phyloP scores from a whole-genome alignment of 1,284 basidiomycete species.

The Pseudozyma hubeiensis region DNA sequence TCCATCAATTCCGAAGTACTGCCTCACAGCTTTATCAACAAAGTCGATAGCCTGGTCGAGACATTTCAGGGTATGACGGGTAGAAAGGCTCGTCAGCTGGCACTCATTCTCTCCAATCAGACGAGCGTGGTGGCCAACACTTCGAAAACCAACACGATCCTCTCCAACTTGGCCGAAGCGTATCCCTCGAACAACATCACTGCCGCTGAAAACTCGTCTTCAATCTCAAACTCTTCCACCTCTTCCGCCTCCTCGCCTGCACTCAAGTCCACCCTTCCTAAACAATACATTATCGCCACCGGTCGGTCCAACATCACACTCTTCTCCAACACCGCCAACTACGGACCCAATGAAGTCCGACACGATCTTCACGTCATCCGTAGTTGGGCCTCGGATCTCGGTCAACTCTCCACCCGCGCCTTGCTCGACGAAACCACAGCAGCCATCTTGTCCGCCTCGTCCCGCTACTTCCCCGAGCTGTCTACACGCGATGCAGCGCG shows the following conservation, averaged over 20 bases:
- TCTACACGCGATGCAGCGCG: slow-evolving; percentile 53
- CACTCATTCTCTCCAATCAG: slow-evolving; percentile 33
- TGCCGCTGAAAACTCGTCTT: neutral
- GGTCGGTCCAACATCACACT: slow-evolving; percentile 28
- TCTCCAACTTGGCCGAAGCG: slow-evolving; percentile 21
- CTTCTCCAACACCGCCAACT: slow-evolving; percentile 51
- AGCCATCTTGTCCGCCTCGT: slow-evolving; percentile 60
- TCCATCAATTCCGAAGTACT: neutral
- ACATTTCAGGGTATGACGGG: slow-evolving; percentile 30
- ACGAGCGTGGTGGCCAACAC: slow-evolving; percentile 21
- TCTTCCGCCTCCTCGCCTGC: neutral
- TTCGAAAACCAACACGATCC: slow-evolving; percentile 15
- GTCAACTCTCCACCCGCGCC: slow-evolving; percentile 40
- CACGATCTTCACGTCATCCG: slow-evolving; percentile 61
- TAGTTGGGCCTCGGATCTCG: slow-evolving; percentile 60
- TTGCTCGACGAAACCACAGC: slow-evolving; percentile 61
- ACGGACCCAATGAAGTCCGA: slow-evolving; percentile 54
- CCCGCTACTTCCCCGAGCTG: slow-evolving; percentile 65
- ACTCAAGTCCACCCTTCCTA: neutral
- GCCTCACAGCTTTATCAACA: slow-evolving; percentile 28
- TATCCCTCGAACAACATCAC: slow-evolving; percentile 19
- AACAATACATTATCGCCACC: slow-evolving; percentile 11
- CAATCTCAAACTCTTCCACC: neutral
- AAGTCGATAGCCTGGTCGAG: slow-evolving; percentile 26
- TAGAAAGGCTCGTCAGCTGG: slow-evolving; percentile 38